Base-by-base conservation (phyloP, 148 eudicot genomes). In the Amaranthus hypochondriacus region DNA sequence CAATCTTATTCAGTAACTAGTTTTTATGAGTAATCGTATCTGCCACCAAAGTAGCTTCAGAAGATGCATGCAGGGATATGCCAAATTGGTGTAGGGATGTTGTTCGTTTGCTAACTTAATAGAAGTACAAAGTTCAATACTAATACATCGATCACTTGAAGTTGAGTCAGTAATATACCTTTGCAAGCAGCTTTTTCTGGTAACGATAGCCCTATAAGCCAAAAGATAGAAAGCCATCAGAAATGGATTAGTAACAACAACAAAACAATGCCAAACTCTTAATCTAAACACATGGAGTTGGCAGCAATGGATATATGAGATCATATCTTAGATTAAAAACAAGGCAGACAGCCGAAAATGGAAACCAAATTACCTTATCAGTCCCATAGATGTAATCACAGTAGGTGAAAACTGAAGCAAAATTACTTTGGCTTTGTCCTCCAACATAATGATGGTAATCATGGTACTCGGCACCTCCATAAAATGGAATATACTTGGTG, bases 391-490 rank as follows among this genome's bases (percentile, higher is more conserved):
- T 87, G 83, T 89, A 95, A 83, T 95, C 98, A 74, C 98, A 95
- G 80, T 95, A 95, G 18, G 98, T 95, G 81, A 95, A 95, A 56
- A 95, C 96, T 28, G 98, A 91, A 70, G 98, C 92, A 66, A 95
- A 95, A 78, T 95, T 95, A 81, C 98, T 95, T 70, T 95, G 98
- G 86, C 98, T 95, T 81, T 85, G 87, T 58, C 93, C 98, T 51
- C 98, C 98, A 69, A 95, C 98, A 62, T 90, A 95, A 78, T 95
- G 98, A 85, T 95, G 98, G 80, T 95, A 95, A 79, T 95, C 98
- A 84, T 95, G 98, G 78, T 90, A 88, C 73, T 92, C 96, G 28
- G 98, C 88, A 72, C 98, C 98, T 69, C 97, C 98, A 77, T 92
- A 95, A 76, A 95, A 95, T 4, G 98, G 98, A 52, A 95, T 92